Evolutionary conservation across 1,139 yeast genomes (phyloP).

Genomic region (Lodderomyces metapsilosis): DNA sequence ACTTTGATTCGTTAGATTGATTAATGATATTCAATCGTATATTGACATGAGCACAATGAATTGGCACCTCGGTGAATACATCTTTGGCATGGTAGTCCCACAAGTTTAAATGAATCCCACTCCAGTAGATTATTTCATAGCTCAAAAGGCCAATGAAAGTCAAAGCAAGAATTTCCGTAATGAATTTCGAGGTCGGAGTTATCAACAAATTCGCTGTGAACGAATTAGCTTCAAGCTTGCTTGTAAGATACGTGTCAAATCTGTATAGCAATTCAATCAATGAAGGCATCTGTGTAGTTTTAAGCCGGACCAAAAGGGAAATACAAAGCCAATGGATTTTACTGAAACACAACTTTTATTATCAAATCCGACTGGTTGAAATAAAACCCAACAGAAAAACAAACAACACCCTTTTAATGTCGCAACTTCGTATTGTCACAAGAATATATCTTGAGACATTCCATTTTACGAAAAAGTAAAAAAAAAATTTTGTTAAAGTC

Average conservation of each 20-base stretch:
- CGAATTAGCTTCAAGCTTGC: constrained; percentile 16
- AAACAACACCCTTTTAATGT: neutral
- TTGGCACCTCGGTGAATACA: constrained; percentile 66
- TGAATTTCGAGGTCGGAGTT: constrained; percentile 31
- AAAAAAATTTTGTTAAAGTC: no score
- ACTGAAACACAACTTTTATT: neutral
- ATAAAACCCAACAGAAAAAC: neutral
- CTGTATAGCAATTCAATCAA: constrained; percentile 13
- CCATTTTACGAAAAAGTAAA: no score
- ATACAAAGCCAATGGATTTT: neutral
- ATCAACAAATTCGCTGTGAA: constrained; percentile 31
- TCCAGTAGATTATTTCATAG: constrained; percentile 47
- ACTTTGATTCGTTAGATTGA: constrained; percentile 16
- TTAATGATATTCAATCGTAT: constrained; percentile 47
- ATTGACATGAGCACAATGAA: constrained; percentile 74
- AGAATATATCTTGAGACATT: no score
- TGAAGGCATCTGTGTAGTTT: constrained; percentile 8
- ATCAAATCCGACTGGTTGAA: neutral
- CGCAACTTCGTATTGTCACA: no score
- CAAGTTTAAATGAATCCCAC: constrained; percentile 46
- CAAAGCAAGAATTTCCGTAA: constrained; percentile 43
- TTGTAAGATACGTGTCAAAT: constrained; percentile 15
- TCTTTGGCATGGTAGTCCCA: constrained; percentile 68
- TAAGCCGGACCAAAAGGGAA: neutral
- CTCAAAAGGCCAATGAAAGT: constrained; percentile 31